phyloP scores from a whole-genome alignment of 768 basidiomycete species.

The Hebeloma cylindrosporum region DNA sequence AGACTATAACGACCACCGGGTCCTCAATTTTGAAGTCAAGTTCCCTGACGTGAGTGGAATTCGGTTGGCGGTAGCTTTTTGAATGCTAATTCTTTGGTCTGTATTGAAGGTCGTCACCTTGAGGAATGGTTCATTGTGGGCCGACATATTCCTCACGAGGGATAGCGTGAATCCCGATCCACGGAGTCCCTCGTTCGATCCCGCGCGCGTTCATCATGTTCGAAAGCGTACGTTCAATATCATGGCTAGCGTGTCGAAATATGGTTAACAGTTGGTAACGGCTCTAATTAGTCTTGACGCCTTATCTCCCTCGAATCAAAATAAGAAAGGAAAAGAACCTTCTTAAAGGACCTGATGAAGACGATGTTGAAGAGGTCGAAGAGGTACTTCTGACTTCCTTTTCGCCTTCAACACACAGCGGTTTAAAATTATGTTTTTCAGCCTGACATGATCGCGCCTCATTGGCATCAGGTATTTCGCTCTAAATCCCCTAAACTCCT shows the following conservation, averaged over 20 bases:
- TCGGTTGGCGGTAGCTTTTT: conserved; percentile 2
- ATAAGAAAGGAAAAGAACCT: conserved; percentile 83
- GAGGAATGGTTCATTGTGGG: conserved; percentile 80
- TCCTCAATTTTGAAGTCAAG: conserved; percentile 55
- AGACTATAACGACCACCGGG: conserved; percentile 64
- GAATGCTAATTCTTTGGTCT: not conserved
- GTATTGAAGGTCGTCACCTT: conserved; percentile 62
- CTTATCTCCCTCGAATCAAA: conserved; percentile 75
- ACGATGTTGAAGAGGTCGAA: conserved; percentile 41
- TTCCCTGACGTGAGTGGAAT: conserved; percentile 60
- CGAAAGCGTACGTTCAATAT: conserved; percentile 62
- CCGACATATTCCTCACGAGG: conserved; percentile 74
- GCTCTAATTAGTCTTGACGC: conserved; percentile 68
- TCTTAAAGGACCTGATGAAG: conserved; percentile 44
- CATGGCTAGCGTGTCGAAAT: conserved; percentile 5
- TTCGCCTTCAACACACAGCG: not conserved
- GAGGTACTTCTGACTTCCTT: conserved; percentile 43
- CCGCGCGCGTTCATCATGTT: conserved; percentile 62
- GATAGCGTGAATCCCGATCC: conserved; percentile 69
- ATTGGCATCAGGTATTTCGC: conserved; percentile 75
- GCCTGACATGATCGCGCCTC: conserved; percentile 67
- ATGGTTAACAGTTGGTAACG: not conserved
- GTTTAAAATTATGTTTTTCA: conserved; percentile 21
- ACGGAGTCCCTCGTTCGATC: conserved; percentile 49
- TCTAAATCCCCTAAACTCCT: not conserved